A percentile compares a stretch with the other conserved stretches of the same genome.
phyloP scores from a whole-genome alignment of 306 rosid species.

The Bauhinia variegata region DNA sequence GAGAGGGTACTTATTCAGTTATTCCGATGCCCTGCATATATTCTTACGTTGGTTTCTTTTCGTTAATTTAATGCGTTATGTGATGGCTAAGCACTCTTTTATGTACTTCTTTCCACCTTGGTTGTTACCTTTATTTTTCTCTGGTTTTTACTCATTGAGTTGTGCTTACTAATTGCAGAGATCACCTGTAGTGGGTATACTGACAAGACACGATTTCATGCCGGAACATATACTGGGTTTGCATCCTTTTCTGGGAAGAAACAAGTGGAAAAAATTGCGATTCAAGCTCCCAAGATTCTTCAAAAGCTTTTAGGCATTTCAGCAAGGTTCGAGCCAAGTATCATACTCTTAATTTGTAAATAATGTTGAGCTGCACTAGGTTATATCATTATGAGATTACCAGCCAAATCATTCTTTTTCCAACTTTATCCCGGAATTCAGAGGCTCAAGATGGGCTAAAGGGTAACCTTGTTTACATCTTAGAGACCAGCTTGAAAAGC shows the following conservation, averaged over 20 bases:
- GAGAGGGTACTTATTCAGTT: no score
- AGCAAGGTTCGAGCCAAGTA: constrained; percentile 23
- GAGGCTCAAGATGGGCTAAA: constrained; percentile 11
- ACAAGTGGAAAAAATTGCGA: constrained; percentile 75
- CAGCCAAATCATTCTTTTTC: not conserved
- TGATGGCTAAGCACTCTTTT: no score
- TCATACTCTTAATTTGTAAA: constrained; percentile 20
- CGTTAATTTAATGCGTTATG: no score
- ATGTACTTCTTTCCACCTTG: not conserved
- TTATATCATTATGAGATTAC: constrained; percentile 8
- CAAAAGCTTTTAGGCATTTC: constrained; percentile 33
- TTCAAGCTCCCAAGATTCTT: constrained; percentile 42
- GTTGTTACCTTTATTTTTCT: constrained; percentile 1
- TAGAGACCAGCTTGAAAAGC: not conserved
- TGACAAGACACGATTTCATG: constrained; percentile 91
- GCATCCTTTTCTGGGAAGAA: constrained; percentile 67
- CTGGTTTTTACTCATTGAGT: constrained; percentile 1
- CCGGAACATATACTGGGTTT: constrained; percentile 76
- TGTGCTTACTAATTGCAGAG: constrained; percentile 62
- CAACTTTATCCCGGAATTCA: constrained; percentile 18
- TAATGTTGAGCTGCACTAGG: constrained; percentile 25
- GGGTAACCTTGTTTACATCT: not conserved
- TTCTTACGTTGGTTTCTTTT: no score
- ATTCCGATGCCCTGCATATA: no score
- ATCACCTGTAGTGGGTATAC: constrained; percentile 77